phyloP scores from a whole-genome alignment of 306 rosid species.

The Gastrolobium bilobum region DNA sequence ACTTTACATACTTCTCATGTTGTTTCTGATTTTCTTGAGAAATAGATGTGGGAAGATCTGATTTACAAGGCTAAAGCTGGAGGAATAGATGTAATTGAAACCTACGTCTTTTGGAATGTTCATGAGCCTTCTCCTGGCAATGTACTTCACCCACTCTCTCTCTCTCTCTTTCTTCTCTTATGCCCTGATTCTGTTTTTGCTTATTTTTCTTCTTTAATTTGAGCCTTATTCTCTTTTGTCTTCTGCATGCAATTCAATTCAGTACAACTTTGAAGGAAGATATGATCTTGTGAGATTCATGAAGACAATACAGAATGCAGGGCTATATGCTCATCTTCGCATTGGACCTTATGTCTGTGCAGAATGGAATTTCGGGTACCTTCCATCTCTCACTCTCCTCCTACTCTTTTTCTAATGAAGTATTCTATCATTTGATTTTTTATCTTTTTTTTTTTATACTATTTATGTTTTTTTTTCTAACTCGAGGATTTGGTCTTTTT shows the following conservation, averaged over 20 bases:
- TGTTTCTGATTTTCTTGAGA: slow-evolving; percentile 31
- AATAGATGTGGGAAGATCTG: slow-evolving; percentile 99
- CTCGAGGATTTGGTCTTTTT: slow-evolving; percentile 15
- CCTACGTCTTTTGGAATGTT: slow-evolving; percentile 96
- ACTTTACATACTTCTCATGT: background rate
- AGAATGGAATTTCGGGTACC: slow-evolving; percentile 99
- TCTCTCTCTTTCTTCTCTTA: slow-evolving; percentile 24
- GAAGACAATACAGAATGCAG: slow-evolving; percentile 89
- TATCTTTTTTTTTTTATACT: background rate
- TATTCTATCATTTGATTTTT: background rate
- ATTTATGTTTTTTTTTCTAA: background rate
- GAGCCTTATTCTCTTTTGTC: slow-evolving; percentile 40
- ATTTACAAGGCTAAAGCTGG: slow-evolving; percentile 96
- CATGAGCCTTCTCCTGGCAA: slow-evolving; percentile 97
- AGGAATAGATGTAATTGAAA: slow-evolving; percentile 91
- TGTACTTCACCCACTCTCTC: slow-evolving; percentile 57
- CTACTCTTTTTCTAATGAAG: background rate
- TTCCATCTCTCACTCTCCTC: slow-evolving; percentile 18
- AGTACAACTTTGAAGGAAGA: slow-evolving; percentile 96
- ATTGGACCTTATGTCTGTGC: slow-evolving; percentile 99
- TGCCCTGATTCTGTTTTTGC: background rate
- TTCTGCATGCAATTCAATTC: slow-evolving; percentile 49
- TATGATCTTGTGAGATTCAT: slow-evolving; percentile 90
- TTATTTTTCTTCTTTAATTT: slow-evolving; percentile 12
- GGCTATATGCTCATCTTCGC: slow-evolving; percentile 92